Conservation (phyloP, 2,329 filamentous ascomycete species). For the Hymenoscyphus fraxineus region DNA sequence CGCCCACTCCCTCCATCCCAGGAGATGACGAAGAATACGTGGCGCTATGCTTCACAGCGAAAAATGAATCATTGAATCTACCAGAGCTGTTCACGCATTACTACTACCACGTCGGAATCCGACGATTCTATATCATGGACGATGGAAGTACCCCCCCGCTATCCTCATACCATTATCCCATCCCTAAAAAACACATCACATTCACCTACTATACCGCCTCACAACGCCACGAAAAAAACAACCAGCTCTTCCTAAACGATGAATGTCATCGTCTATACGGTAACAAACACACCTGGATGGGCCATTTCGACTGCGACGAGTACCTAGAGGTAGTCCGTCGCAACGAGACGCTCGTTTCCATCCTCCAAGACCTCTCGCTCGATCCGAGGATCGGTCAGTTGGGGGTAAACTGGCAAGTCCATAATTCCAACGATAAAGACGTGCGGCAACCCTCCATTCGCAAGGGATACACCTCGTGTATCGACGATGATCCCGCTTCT, state of each 20-base stretch:
- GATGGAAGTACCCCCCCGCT: slow-evolving; percentile 7
- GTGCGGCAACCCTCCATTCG: slow-evolving; percentile 4
- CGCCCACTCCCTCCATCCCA: slow-evolving; percentile 3
- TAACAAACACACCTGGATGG: slow-evolving; percentile 7
- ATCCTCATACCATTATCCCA: slow-evolving; percentile 4
- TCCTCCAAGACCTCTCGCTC: slow-evolving; percentile 3
- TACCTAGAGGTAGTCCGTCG: slow-evolving; percentile 6
- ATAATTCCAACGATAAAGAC: slow-evolving; percentile 7
- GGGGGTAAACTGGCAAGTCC: slow-evolving; percentile 5
- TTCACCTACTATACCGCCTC: slow-evolving; percentile 3
- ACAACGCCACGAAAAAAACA: slow-evolving; percentile 5
- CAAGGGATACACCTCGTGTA: slow-evolving; percentile 6
- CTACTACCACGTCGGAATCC: slow-evolving; percentile 7
- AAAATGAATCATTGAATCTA: slow-evolving; percentile 7
- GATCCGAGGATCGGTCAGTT: background rate
- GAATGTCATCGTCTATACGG: slow-evolving; percentile 5
- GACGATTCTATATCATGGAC: slow-evolving; percentile 8
- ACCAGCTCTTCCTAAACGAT: slow-evolving; percentile 8
- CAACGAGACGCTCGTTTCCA: slow-evolving; percentile 8
- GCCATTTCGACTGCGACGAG: slow-evolving; percentile 7
- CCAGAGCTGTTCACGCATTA: slow-evolving; percentile 8
- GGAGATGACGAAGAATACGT: slow-evolving; percentile 8
- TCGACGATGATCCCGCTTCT: slow-evolving; percentile 3
- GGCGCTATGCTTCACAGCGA: slow-evolving; percentile 4
- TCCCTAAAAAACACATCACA: slow-evolving; percentile 4